Conservation (phyloP, 495 filamentous ascomycete genomes). For the Thozetella sp. region DNA sequence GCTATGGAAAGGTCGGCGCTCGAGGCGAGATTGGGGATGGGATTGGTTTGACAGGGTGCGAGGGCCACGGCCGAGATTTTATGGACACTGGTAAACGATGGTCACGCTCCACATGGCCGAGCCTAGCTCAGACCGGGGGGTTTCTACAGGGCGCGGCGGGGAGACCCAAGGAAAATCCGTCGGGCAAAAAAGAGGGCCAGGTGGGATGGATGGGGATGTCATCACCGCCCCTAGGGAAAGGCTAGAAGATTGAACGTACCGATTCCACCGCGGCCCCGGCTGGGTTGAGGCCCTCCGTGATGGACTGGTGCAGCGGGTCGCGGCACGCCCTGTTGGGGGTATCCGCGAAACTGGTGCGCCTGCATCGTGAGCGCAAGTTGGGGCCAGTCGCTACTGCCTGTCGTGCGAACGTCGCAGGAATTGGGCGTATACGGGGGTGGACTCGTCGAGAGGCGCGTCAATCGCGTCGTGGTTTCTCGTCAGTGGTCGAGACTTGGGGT, state of each 20-base stretch:
- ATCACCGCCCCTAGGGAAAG: conserved; percentile 4
- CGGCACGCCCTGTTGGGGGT: conserved; percentile 39
- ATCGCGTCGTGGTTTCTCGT: conserved; percentile 24
- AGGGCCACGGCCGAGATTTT: neutral
- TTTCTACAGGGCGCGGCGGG: conserved; percentile 4
- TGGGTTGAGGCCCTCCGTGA: conserved; percentile 36
- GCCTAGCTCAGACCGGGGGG: neutral
- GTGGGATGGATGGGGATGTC: conserved; percentile 8
- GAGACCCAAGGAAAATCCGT: conserved; percentile 7
- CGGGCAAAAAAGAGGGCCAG: neutral
- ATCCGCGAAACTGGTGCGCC: conserved; percentile 41
- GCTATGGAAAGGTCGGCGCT: conserved; percentile 30
- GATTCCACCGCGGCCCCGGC: conserved; percentile 46
- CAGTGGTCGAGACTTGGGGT: conserved; percentile 12
- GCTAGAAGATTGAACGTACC: conserved; percentile 33
- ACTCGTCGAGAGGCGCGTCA: conserved; percentile 14
- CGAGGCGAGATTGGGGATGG: conserved; percentile 5
- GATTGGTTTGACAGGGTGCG: neutral
- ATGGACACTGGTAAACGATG: neutral
- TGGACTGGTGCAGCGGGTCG: conserved; percentile 21
- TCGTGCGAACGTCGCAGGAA: conserved; percentile 4
- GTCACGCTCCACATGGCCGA: conserved; percentile 1
- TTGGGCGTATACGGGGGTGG: conserved; percentile 3
- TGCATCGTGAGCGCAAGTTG: conserved; percentile 36
- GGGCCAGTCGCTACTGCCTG: conserved; percentile 6